A percentile compares a stretch with the other conserved stretches of the same genome.
phyloP scores from a whole-genome alignment of 441 rosid genomes.

The Populus hybrid region DNA sequence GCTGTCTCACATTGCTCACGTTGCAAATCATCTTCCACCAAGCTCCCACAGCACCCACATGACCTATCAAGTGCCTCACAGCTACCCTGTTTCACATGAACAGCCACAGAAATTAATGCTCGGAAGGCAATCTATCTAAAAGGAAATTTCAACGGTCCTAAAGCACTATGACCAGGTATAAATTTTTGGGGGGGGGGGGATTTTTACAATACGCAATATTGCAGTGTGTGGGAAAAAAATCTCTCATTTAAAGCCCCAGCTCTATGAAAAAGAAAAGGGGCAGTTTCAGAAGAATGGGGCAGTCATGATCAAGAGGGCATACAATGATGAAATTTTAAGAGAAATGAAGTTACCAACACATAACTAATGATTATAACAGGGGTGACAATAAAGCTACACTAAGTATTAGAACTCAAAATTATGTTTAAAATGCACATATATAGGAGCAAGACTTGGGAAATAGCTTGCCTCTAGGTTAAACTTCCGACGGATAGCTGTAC shows the following conservation, averaged over 20 bases:
- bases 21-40: conserved; percentile 67
- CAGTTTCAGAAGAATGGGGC: background rate
- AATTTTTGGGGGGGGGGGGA: background rate
- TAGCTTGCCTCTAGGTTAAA: conserved; percentile 86
- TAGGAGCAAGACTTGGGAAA: background rate
- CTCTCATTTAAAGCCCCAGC: background rate
- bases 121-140: background rate
- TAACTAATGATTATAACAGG: background rate
- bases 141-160: background rate
- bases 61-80: conserved; percentile 81
- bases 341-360: background rate
- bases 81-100: conserved; percentile 56
- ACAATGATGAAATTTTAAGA: background rate
- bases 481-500: conserved; percentile 74
- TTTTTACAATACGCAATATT: background rate
- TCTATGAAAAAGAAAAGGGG: background rate
- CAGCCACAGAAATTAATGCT: background rate
- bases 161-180: background rate
- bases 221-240: background rate
- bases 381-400: background rate
- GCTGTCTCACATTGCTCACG: conserved; percentile 73
- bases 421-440: conserved; percentile 6
- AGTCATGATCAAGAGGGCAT: background rate
- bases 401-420: background rate
- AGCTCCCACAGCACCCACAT: conserved; percentile 81